Evolutionary conservation across 768 basidiomycete species (phyloP).

Genomic region (Pilatotrama ljubarskyi): DNA sequence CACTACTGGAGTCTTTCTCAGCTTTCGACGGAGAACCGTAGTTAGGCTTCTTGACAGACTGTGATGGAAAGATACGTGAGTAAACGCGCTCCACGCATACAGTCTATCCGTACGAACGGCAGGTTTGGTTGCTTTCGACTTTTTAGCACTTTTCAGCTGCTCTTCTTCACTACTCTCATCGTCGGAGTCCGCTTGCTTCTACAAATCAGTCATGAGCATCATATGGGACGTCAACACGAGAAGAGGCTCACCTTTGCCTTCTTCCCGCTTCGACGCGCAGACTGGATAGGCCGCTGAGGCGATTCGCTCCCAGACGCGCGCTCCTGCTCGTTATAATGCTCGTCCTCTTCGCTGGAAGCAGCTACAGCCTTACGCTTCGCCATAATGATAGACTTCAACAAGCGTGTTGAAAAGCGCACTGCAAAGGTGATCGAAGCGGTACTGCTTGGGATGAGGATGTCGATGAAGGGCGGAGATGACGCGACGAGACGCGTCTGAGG

Average conservation of each 20-base stretch:
- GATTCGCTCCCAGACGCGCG: background rate
- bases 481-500: constrained; percentile 10
- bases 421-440: too few relatives aligned
- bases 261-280: constrained; percentile 12
- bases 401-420: background rate
- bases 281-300: constrained; percentile 6
- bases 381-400: constrained; percentile 1
- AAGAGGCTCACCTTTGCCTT: constrained; percentile 2
- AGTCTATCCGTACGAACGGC: background rate
- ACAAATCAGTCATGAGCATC: too few relatives aligned
- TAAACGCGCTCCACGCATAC: too few relatives aligned
- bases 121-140: constrained; percentile 2
- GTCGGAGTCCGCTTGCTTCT: background rate
- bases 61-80: background rate
- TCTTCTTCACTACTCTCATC: constrained; percentile 7
- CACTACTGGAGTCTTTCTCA: background rate
- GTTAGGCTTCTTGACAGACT: constrained; percentile 14
- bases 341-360: constrained; percentile 18
- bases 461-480: background rate
- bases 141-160: background rate
- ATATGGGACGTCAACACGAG: too few relatives aligned
- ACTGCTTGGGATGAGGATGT: background rate
- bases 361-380: constrained; percentile 18
- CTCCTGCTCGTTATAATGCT: background rate
- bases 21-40: background rate